Base-by-base conservation (phyloP, 2,329 filamentous ascomycete species). In the Penicillium frequentans region DNA sequence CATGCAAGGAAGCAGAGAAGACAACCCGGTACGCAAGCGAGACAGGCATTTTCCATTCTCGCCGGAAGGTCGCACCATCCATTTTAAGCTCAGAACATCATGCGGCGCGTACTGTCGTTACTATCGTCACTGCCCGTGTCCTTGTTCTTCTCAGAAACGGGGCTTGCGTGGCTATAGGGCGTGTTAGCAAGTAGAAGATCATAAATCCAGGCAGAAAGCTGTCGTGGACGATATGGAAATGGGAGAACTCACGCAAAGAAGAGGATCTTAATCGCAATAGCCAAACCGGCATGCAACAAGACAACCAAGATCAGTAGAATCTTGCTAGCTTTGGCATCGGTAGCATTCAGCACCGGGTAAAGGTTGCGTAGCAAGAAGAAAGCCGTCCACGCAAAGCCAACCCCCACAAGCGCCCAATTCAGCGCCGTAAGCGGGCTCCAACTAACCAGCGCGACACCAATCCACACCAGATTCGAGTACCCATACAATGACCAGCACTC, bases 401-500 rank as follows among this genome's bases (percentile, higher is more conserved):
- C 82, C 29, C 85, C 92, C 16, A 97, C 93, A 74, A 99, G 96
- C 19, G 91, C 85, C 84, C 91, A 98, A 80, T 99, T 99, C 64
- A 99, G 84, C 55, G 91, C 86, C 54, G 86, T 87, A 66, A 97
- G 80, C 52, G 90, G 89, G 62, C 90, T 93, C 90, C 93, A 97
- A 72, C 89, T 92, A 65, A 97, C 90, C 61, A 96, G 78, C 48
- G 95, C 93, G 44, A 99, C 93, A 2, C 90, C 91, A 67, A 99
- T 93, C 95, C 95, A 99, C 70, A 99, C 91, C 69, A 99, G 81
- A 78, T 99, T 99, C 56, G 90, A 86, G 80, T 99, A 99, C 54
- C 95, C 95, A 75, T 98, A 99, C 35, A 99, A 81, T 58, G 92
- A 90, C 87, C 91, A 93, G 81, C 92, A 96, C 80, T 99, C 95